These are phyloP conservation scores for Wickerhamiella alocasiicola DNA, from an alignment of 805 yeast genomes.

Conservation along the genomic window DNA sequence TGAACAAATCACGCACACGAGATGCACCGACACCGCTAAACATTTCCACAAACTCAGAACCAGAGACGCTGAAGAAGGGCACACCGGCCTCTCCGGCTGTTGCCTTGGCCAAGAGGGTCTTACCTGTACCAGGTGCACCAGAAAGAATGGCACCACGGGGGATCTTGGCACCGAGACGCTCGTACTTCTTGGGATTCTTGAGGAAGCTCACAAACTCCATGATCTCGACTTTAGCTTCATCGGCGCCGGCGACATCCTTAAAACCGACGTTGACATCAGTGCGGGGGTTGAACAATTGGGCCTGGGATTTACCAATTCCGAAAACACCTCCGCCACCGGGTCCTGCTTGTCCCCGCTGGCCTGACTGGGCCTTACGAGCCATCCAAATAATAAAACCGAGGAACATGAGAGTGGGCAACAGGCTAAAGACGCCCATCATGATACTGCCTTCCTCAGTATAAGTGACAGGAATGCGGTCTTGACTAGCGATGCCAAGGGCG, in stretches of 20 bases:
- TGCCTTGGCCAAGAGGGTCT: slow-evolving; percentile 82
- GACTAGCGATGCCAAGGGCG: slow-evolving; percentile 49
- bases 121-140: slow-evolving; percentile 98
- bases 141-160: slow-evolving; percentile 91
- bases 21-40: slow-evolving; percentile 95
- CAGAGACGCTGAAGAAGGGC: slow-evolving; percentile 82
- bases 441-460: slow-evolving; percentile 60
- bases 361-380: slow-evolving; percentile 36
- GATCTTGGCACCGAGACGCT: slow-evolving; percentile 80
- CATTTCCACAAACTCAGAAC: slow-evolving; percentile 95
- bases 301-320: slow-evolving; percentile 66
- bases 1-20: slow-evolving; percentile 83
- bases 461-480: slow-evolving; percentile 63
- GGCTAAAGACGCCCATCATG: slow-evolving; percentile 50
- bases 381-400: slow-evolving; percentile 69
- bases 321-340: slow-evolving; percentile 59
- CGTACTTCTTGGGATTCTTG: slow-evolving; percentile 75
- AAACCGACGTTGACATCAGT: slow-evolving; percentile 71
- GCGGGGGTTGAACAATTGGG: slow-evolving; percentile 71
- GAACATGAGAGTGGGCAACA: slow-evolving; percentile 68
- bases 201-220: slow-evolving; percentile 89
- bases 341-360: slow-evolving; percentile 40
- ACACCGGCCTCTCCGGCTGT: slow-evolving; percentile 97
- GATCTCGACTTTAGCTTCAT: slow-evolving; percentile 87
- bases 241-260: slow-evolving; percentile 88